These are phyloP conservation scores for Candida buenavistaensis DNA, from an alignment of 1,139 yeast genomes.

Conservation along the genomic window DNA sequence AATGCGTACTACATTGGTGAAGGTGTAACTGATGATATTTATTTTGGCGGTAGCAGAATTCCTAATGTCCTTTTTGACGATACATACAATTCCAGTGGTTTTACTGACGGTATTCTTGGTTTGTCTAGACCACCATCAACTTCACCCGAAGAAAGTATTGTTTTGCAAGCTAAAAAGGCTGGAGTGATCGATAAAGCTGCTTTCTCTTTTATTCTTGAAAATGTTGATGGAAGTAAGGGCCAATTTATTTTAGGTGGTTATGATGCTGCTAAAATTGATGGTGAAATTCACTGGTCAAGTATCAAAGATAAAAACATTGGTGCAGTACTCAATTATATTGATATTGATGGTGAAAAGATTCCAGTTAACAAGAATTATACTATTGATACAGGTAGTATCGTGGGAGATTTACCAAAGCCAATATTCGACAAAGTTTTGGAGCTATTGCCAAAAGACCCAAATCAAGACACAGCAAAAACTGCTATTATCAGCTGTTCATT, in stretches of 20 bases:
- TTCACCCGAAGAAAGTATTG: background rate
- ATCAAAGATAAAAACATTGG: slow-evolving; percentile 5
- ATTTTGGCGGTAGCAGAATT: background rate
- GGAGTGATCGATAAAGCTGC: slow-evolving; percentile 6
- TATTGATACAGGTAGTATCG: slow-evolving; percentile 5
- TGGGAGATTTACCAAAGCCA: background rate
- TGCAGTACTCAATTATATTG: slow-evolving; percentile 2
- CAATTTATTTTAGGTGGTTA: slow-evolving; percentile 7
- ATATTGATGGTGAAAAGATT: slow-evolving; percentile 3
- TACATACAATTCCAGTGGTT: background rate
- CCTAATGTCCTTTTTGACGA: slow-evolving; percentile 1
- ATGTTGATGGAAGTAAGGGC: background rate
- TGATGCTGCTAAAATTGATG: slow-evolving; percentile 8
- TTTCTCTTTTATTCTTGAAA: slow-evolving; percentile 3
- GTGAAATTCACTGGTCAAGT: slow-evolving; percentile 7
- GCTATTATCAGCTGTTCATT: background rate
- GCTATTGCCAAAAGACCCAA: slow-evolving; percentile 5
- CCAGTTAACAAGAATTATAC: slow-evolving; percentile 2
- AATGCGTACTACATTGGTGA: slow-evolving; percentile 5
- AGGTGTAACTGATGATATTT: slow-evolving; percentile 1
- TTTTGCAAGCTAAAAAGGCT: slow-evolving; percentile 1
- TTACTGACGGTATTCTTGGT: slow-evolving; percentile 3
- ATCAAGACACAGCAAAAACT: background rate
- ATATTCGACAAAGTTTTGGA: slow-evolving; percentile 3
- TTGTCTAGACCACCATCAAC: slow-evolving; percentile 1